Conservation (phyloP, 2,329 filamentous ascomycete species). For the Diaporthe humulicola region DNA sequence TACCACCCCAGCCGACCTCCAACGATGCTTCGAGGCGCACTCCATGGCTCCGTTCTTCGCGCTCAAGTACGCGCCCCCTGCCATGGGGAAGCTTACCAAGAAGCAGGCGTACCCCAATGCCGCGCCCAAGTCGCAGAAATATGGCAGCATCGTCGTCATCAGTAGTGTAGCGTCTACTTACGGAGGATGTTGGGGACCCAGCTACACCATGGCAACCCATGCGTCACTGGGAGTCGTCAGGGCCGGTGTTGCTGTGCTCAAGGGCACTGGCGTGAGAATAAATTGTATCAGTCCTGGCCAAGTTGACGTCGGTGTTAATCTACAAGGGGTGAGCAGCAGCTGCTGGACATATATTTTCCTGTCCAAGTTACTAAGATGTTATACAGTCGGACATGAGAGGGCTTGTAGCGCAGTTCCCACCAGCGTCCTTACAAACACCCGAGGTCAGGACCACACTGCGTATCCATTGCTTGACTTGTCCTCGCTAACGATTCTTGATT, state of each 20-base stretch:
- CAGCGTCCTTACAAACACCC: constrained; percentile 64
- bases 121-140: constrained; percentile 69
- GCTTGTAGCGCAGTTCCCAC: constrained; percentile 67
- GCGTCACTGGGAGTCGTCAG: constrained; percentile 72
- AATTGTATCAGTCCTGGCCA: constrained; percentile 63
- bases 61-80: constrained; percentile 73
- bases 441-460: constrained; percentile 48
- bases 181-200: constrained; percentile 71
- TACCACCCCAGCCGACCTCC: constrained; percentile 68
- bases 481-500: not conserved
- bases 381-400: constrained; percentile 61
- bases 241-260: constrained; percentile 68
- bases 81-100: constrained; percentile 71
- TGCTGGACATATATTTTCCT: not conserved
- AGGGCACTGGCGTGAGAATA: constrained; percentile 70
- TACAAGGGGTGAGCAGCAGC: constrained; percentile 54
- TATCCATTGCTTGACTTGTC: not conserved
- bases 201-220: constrained; percentile 72
- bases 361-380: not conserved
- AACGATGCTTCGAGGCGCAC: constrained; percentile 71
- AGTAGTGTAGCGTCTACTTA: constrained; percentile 68
- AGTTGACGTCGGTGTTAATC: constrained; percentile 55
- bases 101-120: constrained; percentile 71
- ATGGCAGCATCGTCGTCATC: constrained; percentile 74
- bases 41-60: constrained; percentile 74